Evolutionary conservation across 495 filamentous ascomycete genomes (phyloP), one percentile per base, ranked within the genome.

Genomic region (Neurospora cerealis): DNA sequence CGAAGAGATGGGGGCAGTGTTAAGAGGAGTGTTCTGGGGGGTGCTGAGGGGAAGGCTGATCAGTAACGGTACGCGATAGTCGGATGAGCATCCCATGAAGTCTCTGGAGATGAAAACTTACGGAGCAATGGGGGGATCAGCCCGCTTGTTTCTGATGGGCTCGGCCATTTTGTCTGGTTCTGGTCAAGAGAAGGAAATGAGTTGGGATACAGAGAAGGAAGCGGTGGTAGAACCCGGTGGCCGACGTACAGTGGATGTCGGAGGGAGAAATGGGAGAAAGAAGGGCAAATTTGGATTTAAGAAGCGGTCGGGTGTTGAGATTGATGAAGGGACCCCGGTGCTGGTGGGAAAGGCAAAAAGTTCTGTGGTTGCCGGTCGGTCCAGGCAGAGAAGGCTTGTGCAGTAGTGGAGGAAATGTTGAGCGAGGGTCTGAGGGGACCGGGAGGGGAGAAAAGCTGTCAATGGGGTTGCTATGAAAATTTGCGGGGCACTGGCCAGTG

Each of bases 1-100:
- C 71, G 96, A 98, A 21, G 94, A 96, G 83, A 99, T 99, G 62
- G 96, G 96, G 75, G 96, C 96, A 86, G 94, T 94, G 81, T 89
- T 93, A 46, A 93, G 91, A 76, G 96, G 95, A 24, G 95, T 97
- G 84, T 98, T 97, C 86, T 98, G 95, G 78, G 95, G 95, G 78
- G 95, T 98, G 77, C 93, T 96, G 80, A 77, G 74, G 66, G 76
- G 73, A 75, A 34, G 54, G 15, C 54, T 66, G 13, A 28, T 83
- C 79, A 85, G 80, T 75, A 77, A 66, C 28, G 54, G 24, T 34
- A 34, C 15, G 54, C 54, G 54, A 66, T 66, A 34, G 2, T 17
- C 54, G 54, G 54, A 66, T 66, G 54, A 0, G 15, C 28, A 66
- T 66, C 54, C 54, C 54, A 66, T 66, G 28, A 66, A 28, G 21